phyloP scores from a whole-genome alignment of 192 early-diverging fungal genomes.

The Rhizoclosmatium globosum region DNA sequence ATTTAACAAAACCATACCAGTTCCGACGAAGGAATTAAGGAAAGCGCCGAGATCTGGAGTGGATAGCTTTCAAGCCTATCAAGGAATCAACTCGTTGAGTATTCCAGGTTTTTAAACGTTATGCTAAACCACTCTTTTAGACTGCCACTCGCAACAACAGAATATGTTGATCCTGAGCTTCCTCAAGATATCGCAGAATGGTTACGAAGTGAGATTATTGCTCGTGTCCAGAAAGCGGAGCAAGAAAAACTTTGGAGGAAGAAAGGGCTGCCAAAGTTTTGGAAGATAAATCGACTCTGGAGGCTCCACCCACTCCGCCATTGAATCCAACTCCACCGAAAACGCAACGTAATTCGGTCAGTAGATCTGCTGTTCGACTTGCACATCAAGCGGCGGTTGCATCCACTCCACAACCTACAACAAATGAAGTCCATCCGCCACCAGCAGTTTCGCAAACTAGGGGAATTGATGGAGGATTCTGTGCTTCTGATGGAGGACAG shows the following conservation, averaged over 20 bases:
- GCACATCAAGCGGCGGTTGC: too few species aligned
- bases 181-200: constrained; percentile 27
- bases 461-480: too few species aligned
- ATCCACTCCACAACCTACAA: too few species aligned
- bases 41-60: not conserved
- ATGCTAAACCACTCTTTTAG: too few species aligned
- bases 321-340: not conserved
- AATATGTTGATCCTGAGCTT: too few species aligned
- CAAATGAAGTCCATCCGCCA: too few species aligned
- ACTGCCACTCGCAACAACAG: too few species aligned
- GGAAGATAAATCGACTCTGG: not conserved
- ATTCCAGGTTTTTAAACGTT: too few species aligned
- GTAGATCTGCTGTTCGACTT: too few species aligned
- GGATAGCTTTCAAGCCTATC: constrained; percentile 16
- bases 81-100: constrained; percentile 3
- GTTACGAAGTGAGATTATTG: constrained; percentile 27
- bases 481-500: too few species aligned
- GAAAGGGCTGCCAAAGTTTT: not conserved
- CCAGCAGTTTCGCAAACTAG: too few species aligned
- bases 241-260: not conserved
- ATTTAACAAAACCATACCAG: not conserved
- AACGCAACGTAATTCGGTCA: too few species aligned
- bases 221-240: constrained; percentile 12
- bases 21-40: not conserved
- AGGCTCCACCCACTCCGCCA: not conserved